Base-by-base conservation (phyloP, 2,329 filamentous ascomycete species). In the Helminthosporium solani region DNA sequence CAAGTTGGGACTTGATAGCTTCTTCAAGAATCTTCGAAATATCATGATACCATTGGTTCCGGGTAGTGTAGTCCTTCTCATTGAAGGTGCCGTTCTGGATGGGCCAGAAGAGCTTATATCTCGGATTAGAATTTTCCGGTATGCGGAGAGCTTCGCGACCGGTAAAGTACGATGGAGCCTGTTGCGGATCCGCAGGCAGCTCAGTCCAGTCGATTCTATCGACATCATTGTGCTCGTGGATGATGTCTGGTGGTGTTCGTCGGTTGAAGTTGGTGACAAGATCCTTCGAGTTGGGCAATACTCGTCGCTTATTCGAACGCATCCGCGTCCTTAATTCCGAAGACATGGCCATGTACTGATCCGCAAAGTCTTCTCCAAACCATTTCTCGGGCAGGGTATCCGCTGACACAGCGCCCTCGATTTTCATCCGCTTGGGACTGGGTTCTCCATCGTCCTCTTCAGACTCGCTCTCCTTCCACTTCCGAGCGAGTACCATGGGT, bases 171-270 rank as follows among this genome's bases (percentile, higher is more conserved):
- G 87, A 79, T 0, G 86, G 82, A n/a, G 87, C 82, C 15, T 86
- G 78, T 28, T 68, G 71, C 3, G 74, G 66, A 38, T 85, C 73
- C 2, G 75, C 73, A 3, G 80, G 79, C 31, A 95, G 75, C 51
- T 96, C 90, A 2, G 94, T 99, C 91, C 94, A 99, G 54, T 97
- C 91, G 40, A 97, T 86, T 55, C 94, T 87, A 57, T 95, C 78
- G 0, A 91, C 88, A 62, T 99, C 94, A 66, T 97, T 99, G 72
- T 97, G 94, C 63, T 94, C 88, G 4, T 88, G 86, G 49, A 99
- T 97, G 39, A 86, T 81, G 57, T 97, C 94, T 6, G 90, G 86
- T 27, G 87, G 84, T 1, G 85, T 88, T 38, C 89, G 82, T 42
- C 88, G 83, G 70, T 99, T 99, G 78, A 88, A 97, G 65, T 96